Evolutionary conservation across 164 flowering plant species (phyloP), one percentile per base, ranked within the genome.

Genomic region (Nymphaea thermarum): DNA sequence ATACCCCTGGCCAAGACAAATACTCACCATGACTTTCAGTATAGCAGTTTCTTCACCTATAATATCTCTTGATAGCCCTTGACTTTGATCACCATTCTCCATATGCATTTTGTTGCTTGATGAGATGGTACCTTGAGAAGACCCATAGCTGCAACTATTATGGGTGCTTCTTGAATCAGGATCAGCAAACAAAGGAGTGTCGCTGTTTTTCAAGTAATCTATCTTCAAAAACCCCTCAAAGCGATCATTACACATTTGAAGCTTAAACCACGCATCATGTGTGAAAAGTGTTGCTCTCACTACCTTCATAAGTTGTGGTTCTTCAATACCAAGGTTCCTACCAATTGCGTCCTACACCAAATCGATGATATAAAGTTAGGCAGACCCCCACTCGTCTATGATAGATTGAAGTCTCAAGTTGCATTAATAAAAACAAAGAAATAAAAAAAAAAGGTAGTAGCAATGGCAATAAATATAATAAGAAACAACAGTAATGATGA

Each of bases 11-110:
- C 7, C 15, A 60, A 5, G 6, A 57, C n/a, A 12, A 68, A 2
- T 67, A 80, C 96, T 89, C 71, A 95, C 99, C 99, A 95, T 95
- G 42, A 95, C 99, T 86, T 95, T 95, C 3, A 95, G 85, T 62
- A 95, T 90, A 60, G 98, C 95, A 80, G 69, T 80, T 81, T 95
- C 99, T 74, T 95, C 99, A 73, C 87, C 88, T 16, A 75, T 51
- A 62, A 78, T 68, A 60, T 90, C 97, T 65, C 78, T 71, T 4
- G 96, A 81, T 63, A 93, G 83, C 61, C 68, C 81, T 76, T 86
- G 96, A 66, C 80, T 71, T 5, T 89, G 91, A 71, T 96, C 91
- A 80, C 77, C 78, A 59, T 89, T 84, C 78, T 90, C 96, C 77
- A 90, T 96, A 12, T 79, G 76, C 68, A 75, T 70, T 74, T 80